These are phyloP conservation scores for Penicillium sp. DNA, from an alignment of 2,329 filamentous ascomycete species.

Conservation along the genomic window DNA sequence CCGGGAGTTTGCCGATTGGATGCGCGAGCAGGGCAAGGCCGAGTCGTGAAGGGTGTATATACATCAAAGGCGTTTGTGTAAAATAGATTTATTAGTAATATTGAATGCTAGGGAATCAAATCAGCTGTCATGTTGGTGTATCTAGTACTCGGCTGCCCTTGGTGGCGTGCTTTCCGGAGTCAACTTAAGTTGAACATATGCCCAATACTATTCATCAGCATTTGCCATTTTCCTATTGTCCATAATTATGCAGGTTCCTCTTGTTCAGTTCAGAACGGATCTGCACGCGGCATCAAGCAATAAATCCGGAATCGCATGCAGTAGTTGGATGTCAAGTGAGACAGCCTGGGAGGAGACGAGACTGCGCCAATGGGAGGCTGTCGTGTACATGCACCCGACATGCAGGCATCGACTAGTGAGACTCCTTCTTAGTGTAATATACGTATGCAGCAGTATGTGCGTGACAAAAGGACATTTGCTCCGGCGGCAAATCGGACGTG, in stretches of 20 bases:
- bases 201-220: too few species aligned
- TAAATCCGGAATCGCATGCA: background rate
- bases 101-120: background rate
- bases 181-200: too few species aligned
- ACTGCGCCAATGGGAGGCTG: background rate
- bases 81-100: too few species aligned
- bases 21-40: conserved; percentile 38
- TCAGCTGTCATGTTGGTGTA: background rate
- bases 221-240: too few species aligned
- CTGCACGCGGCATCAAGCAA: too few species aligned
- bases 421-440: too few species aligned
- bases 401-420: background rate
- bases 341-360: background rate
- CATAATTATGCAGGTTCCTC: too few species aligned
- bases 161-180: too few species aligned
- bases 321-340: background rate
- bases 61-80: background rate
- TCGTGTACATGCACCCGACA: background rate
- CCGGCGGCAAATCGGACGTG: background rate
- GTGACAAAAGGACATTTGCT: background rate
- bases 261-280: too few species aligned
- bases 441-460: too few species aligned
- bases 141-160: too few species aligned
- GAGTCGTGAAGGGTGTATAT: background rate
- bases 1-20: conserved; percentile 75